Evolutionary conservation across 192 early-diverging fungal genomes (phyloP), one percentile per base, ranked within the genome.

Genomic region (Mortierella claussenii): DNA sequence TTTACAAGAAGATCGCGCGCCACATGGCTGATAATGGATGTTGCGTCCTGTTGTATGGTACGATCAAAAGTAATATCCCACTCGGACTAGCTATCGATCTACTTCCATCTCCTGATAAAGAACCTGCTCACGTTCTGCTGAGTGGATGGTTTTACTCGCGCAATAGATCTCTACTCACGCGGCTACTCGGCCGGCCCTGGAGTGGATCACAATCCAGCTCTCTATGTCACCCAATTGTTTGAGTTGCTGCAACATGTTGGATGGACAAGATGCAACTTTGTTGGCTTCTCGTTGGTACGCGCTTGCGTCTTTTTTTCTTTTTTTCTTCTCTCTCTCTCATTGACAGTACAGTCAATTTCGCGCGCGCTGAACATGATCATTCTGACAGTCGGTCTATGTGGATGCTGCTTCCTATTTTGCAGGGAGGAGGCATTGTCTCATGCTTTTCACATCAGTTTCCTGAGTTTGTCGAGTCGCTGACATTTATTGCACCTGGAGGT

Each of bases 341-440:
- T n/a, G n/a, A n/a, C n/a, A n/a, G n/a, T n/a, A n/a, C n/a, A n/a
- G n/a, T n/a, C n/a, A n/a, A n/a, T n/a, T n/a, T n/a, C n/a, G n/a
- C n/a, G n/a, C n/a, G n/a, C n/a, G n/a, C n/a, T n/a, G n/a, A n/a
- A n/a, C n/a, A n/a, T n/a, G n/a, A n/a, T n/a, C n/a, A n/a, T n/a
- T n/a, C n/a, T n/a, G n/a, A n/a, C n/a, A n/a, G n/a, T n/a, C n/a
- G n/a, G n/a, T n/a, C n/a, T n/a, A n/a, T n/a, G n/a, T n/a, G n/a
- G n/a, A n/a, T n/a, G n/a, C n/a, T n/a, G n/a, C n/a, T n/a, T n/a
- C n/a, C n/a, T n/a, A n/a, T n/a, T n/a, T n/a, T n/a, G 27, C 17
- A 78, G 73, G 79, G 79, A 43, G 79, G 79, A 37, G 79, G 42
- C 13, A 80, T 80, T 46, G 20, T 70, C 4, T 64, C 69, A 0